phyloP scores from a whole-genome alignment of 345 rosid genomes.

The Salix brachista region DNA sequence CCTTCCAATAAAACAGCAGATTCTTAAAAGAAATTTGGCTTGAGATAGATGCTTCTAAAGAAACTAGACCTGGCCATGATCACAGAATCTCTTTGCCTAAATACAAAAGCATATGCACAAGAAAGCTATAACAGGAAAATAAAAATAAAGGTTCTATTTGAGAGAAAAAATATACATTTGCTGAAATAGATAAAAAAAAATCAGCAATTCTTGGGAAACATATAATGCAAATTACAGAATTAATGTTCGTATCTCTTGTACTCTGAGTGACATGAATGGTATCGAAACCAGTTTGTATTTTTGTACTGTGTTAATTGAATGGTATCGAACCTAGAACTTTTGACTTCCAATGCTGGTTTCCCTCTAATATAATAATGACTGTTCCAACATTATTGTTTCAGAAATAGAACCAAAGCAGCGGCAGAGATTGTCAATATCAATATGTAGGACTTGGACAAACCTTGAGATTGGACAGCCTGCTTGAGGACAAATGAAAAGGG shows the following conservation, averaged over 20 bases:
- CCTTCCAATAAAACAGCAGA: neutral
- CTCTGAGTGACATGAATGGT: constrained; percentile 3
- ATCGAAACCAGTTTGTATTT: constrained; percentile 6
- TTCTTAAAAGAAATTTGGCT: neutral
- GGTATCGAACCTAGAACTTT: constrained; percentile 8
- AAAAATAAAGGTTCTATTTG: neutral
- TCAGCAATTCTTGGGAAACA: constrained; percentile 24
- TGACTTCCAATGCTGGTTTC: constrained; percentile 3
- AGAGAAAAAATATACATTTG: constrained; percentile 13
- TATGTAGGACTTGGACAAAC: constrained; percentile 15
- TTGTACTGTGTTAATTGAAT: constrained; percentile 6
- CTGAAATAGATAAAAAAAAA: constrained; percentile 19
- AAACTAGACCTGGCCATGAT: neutral
- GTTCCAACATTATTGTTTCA: constrained; percentile 26
- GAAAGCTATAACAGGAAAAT: neutral
- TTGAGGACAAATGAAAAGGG: constrained; percentile 9
- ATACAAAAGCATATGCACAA: neutral
- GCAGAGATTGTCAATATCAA: constrained; percentile 31
- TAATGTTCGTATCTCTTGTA: constrained; percentile 1
- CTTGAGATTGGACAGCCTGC: constrained; percentile 40
- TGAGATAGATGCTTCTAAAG: neutral
- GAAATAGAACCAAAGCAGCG: constrained; percentile 29
- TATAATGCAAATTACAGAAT: constrained; percentile 12
- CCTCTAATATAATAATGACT: constrained; percentile 5
- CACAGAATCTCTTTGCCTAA: neutral